phyloP scores from a whole-genome alignment of 1,139 yeast genomes.

The Saccharomyces hybrid region DNA sequence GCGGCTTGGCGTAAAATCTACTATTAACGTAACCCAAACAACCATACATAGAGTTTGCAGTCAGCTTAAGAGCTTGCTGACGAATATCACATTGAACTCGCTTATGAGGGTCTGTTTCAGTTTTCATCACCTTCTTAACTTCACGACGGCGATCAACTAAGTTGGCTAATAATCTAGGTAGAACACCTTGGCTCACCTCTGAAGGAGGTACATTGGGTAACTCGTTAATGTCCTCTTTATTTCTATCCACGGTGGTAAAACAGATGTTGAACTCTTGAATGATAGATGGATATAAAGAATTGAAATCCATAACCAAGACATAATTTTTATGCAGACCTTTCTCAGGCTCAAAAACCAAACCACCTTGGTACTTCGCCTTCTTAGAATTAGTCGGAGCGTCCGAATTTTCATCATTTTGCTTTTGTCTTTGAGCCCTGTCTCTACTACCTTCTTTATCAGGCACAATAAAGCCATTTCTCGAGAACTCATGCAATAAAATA shows the following conservation, averaged over 20 bases:
- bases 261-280: slow-evolving; percentile 96
- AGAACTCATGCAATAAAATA: slow-evolving; percentile 87
- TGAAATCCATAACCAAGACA: slow-evolving; percentile 94
- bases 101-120: slow-evolving; percentile 57
- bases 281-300: slow-evolving; percentile 93
- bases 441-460: slow-evolving; percentile 74
- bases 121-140: slow-evolving; percentile 79
- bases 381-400: slow-evolving; percentile 49
- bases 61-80: slow-evolving; percentile 91
- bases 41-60: slow-evolving; percentile 99
- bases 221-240: slow-evolving; percentile 54
- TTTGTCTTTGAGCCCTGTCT: slow-evolving; percentile 37
- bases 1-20: slow-evolving; percentile 90
- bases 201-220: slow-evolving; percentile 65
- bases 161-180: slow-evolving; percentile 79
- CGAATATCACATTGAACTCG: slow-evolving; percentile 84
- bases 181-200: slow-evolving; percentile 63
- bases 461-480: slow-evolving; percentile 69
- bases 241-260: slow-evolving; percentile 87
- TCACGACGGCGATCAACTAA: slow-evolving; percentile 89
- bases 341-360: slow-evolving; percentile 94
- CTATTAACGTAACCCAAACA: slow-evolving; percentile 92
- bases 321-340: slow-evolving; percentile 88
- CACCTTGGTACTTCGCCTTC: slow-evolving; percentile 89
- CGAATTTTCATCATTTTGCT: slow-evolving; percentile 30